Evolutionary conservation across 164 flowering plant genomes (phyloP), one percentile per base, ranked within the genome.

Genomic region (Magnolia changhungtana): DNA sequence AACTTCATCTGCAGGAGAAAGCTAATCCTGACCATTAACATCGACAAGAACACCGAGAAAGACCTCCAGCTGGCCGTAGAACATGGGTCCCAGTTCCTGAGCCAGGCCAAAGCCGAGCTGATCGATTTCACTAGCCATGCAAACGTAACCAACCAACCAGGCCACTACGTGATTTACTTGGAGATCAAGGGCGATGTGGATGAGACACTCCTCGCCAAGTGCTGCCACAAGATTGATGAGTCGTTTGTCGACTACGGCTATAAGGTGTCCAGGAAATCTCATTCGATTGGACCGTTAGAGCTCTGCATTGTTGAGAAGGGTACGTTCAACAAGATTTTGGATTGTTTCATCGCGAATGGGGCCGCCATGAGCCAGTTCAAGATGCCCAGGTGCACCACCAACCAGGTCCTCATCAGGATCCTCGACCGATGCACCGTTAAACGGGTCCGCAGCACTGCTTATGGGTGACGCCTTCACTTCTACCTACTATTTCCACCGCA

Each of bases 71-170:
- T 86, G 23, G 98, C 86, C 18, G 98, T 95, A 19, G 96, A 92
- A 69, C 86, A 71, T 71, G 97, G 90, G 37, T 86, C 89, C 1
- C 81, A 83, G 72, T 59, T 88, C 13, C 87, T 93, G 58, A 75
- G 76, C 76, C 68, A 75, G 45, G 58, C 83, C 1, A 74, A 72
- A 75, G 91, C 89, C 1, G 98, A 95, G 87, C 82, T 95, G 9
- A 86, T 91, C 0, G 98, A 95, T 59, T 95, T 92, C 83, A 92
- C 98, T 0, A 95, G 98, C 90, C 90, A 88, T 52, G 97, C 95
- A 0, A 82, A 88, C 29, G 71, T 85, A 14, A 70, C 69, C 7
- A 81, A 78, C 23, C 87, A 86, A 31, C 95, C 98, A 0, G 98
- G 98, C 0, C 92, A 92, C 77, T 95, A 95, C 80, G 63, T 86